Evolutionary conservation across 2,329 filamentous ascomycete species (phyloP).

Genomic region (Trichoderma arundinaceum): DNA sequence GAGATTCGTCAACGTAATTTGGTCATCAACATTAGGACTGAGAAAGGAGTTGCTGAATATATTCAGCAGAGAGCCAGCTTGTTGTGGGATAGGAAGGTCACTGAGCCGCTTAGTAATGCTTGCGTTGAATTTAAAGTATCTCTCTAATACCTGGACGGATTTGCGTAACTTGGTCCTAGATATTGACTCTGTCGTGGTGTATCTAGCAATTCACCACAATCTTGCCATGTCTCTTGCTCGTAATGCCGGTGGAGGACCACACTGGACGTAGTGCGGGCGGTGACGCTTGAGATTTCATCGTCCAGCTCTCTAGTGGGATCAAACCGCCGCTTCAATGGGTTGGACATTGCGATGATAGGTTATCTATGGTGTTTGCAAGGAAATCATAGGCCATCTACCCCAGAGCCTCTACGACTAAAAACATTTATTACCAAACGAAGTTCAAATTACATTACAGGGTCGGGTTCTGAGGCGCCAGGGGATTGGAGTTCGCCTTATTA

Average conservation of each 20-base stretch:
- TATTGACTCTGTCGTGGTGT: constrained; percentile 10
- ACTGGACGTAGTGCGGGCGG: background rate
- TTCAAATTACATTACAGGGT: background rate
- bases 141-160: background rate
- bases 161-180: constrained; percentile 3
- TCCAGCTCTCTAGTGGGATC: constrained; percentile 1
- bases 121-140: background rate
- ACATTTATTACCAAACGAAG: background rate
- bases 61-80: background rate
- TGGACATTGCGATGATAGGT: background rate
- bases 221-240: background rate
- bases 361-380: no score
- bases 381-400: no score
- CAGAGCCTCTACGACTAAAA: no score
- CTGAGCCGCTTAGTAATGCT: background rate
- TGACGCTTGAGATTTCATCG: background rate
- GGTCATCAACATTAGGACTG: background rate
- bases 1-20: background rate
- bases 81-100: background rate
- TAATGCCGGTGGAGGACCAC: background rate
- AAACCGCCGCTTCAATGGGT: constrained; percentile 9
- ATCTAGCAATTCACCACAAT: background rate
- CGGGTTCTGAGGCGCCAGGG: background rate
- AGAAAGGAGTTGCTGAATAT: background rate
- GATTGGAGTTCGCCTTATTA: no score